phyloP scores from a whole-genome alignment of 768 basidiomycete species.

The Collybia sordida region DNA sequence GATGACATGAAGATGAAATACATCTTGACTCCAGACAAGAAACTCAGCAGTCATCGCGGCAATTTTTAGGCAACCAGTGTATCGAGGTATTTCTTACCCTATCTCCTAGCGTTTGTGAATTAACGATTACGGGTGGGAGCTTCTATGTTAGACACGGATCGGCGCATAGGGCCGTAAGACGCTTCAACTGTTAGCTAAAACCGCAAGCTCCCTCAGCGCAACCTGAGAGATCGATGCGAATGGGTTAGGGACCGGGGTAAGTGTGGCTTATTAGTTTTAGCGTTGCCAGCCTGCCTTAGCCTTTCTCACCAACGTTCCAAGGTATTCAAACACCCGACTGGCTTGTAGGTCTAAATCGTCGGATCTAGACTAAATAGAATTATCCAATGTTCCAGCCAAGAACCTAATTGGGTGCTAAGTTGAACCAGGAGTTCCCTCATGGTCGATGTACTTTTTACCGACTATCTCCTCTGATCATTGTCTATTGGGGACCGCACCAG shows the following conservation, averaged over 20 bases:
- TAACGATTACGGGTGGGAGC: slow-evolving; percentile 36
- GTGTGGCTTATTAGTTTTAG: slow-evolving; percentile 10
- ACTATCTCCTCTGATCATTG: no score
- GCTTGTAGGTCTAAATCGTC: slow-evolving; percentile 30
- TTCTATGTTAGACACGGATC: slow-evolving; percentile 62
- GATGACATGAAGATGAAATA: slow-evolving; percentile 55
- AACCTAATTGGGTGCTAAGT: slow-evolving; percentile 41
- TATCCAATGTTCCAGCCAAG: slow-evolving; percentile 3
- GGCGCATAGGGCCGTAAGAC: slow-evolving; percentile 51
- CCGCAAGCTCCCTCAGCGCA: slow-evolving; percentile 39
- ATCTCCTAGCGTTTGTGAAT: background rate
- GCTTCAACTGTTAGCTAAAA: slow-evolving; percentile 28
- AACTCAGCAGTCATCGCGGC: slow-evolving; percentile 41
- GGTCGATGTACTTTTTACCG: no score
- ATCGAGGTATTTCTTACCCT: slow-evolving; percentile 19
- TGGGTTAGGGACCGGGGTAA: slow-evolving; percentile 39
- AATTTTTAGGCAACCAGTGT: slow-evolving; percentile 42
- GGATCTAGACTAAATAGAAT: background rate
- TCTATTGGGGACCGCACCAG: slow-evolving; percentile 12
- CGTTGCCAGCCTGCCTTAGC: background rate
- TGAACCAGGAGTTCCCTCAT: slow-evolving; percentile 44
- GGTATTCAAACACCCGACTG: slow-evolving; percentile 57
- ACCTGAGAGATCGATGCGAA: slow-evolving; percentile 28
- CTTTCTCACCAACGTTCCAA: slow-evolving; percentile 29
- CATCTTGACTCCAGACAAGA: slow-evolving; percentile 55